A percentile compares a stretch with the other conserved stretches of the same genome.
Conservation (phyloP, 208 protist species). For the Crithidia mellificae region DNA sequence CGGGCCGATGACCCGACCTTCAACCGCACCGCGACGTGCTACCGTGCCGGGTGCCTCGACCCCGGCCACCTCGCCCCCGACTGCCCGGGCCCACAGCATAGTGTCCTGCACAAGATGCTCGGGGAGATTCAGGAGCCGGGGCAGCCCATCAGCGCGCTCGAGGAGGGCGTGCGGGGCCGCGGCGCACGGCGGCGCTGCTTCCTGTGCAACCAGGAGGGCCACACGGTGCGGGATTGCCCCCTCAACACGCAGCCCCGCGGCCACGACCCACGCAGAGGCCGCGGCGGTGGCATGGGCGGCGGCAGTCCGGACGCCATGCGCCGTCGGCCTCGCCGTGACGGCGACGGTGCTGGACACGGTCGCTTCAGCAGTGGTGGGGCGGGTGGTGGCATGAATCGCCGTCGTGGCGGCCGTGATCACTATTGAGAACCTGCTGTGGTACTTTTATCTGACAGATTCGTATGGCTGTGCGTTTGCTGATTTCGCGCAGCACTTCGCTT, state of each 20-base stretch:
- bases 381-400: constrained; percentile 8
- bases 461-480: not conserved
- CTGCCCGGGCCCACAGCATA: constrained; percentile 78
- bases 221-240: constrained; percentile 76
- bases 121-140: constrained; percentile 75
- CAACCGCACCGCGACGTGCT: constrained; percentile 78
- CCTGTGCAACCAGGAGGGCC: constrained; percentile 79
- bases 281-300: constrained; percentile 8
- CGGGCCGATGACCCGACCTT: constrained; percentile 70
- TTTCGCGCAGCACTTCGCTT: no score
- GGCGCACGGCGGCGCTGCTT: constrained; percentile 64
- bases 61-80: constrained; percentile 83
- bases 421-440: no score
- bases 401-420: constrained; percentile 30
- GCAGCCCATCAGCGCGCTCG: constrained; percentile 49
- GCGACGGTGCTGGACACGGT: not conserved
- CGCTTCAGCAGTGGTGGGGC: not conserved
- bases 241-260: constrained; percentile 52
- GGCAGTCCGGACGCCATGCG: constrained; percentile 14
- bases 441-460: not conserved
- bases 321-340: constrained; percentile 26
- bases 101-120: constrained; percentile 61
- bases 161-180: constrained; percentile 41
- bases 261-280: constrained; percentile 22
- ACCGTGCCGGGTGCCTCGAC: constrained; percentile 77